Evolutionary conservation across 352 stramenopile genomes (phyloP), one percentile per base, ranked within the genome.

Genomic region (Thalassiosira hispida): DNA sequence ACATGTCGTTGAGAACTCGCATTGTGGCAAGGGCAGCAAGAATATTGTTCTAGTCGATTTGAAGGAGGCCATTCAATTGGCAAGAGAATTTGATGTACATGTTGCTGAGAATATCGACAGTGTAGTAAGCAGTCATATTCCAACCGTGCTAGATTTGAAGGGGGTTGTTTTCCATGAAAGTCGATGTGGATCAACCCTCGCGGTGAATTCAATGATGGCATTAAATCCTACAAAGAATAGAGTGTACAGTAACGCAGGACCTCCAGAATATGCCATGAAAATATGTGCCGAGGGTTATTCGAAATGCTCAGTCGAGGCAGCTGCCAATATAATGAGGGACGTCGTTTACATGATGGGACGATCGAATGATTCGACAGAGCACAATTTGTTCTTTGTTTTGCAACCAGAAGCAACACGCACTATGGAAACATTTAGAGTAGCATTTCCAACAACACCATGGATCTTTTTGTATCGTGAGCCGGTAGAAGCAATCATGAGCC

Each of bases 131-230:
- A 57, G 5, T 16, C 8, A 14, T 16, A 16, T 57, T 33, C 67
- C 73, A 4, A 81, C 31, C n/a, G n/a, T 83, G 12, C 69, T 86
- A 31, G 66, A 86, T 60, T 82, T 86, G 9, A 87, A 78, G 2
- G 92, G 86, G 0, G 94, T 95, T 38, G 92, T 96, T 18, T 96
- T 96, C 84, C 94, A 97, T 74, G 92, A 96, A 85, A 92, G 79
- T 33, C 80, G 93, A 46, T 95, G 92, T 81, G 94, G 94, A 16
- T 94, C 85, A 0, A 96, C 93, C 1, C 73, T 97, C 1, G 86
- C 95, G 0, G 90, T 92, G 1, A 96, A 96, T 84, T 88, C 94
- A 44, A 84, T 96, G 33, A 73, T 88, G 78, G 83, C 82, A 3
- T 70, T 84, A 33, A 73, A 89, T 57, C 70, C 80, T 5, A 16